Conservation (phyloP, 768 basidiomycete genomes). For the Termitomyces sp. region DNA sequence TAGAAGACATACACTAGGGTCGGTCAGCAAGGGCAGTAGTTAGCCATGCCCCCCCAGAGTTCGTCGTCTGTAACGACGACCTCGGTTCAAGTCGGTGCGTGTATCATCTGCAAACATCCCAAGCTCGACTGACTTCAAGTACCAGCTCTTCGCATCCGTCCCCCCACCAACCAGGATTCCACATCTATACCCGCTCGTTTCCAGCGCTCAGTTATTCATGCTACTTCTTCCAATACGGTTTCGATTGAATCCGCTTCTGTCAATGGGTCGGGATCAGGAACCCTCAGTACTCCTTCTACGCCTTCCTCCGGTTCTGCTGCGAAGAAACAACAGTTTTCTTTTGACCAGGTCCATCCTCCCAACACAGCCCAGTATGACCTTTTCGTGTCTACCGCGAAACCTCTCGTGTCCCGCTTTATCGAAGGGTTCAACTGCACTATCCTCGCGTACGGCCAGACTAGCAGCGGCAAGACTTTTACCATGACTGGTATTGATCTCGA, state of each 20-base stretch:
- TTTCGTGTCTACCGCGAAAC: slow-evolving; percentile 79
- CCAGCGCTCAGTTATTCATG: slow-evolving; percentile 84
- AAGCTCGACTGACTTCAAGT: slow-evolving; percentile 13
- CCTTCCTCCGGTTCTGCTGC: slow-evolving; percentile 37
- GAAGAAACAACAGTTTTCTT: slow-evolving; percentile 85
- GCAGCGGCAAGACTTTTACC: slow-evolving; percentile 94
- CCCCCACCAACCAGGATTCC: slow-evolving; percentile 78
- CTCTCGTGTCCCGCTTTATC: slow-evolving; percentile 80
- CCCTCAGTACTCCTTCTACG: slow-evolving; percentile 41
- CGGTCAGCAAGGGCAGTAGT: slow-evolving; percentile 24
- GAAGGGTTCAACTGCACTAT: slow-evolving; percentile 98
- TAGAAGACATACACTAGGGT: slow-evolving; percentile 14
- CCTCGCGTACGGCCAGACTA: slow-evolving; percentile 96
- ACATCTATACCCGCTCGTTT: slow-evolving; percentile 89
- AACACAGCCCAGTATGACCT: slow-evolving; percentile 79
- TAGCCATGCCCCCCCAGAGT: slow-evolving; percentile 69
- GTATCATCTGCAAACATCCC: background rate
- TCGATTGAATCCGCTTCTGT: slow-evolving; percentile 70
- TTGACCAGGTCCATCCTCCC: slow-evolving; percentile 93
- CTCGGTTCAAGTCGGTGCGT: slow-evolving; percentile 92
- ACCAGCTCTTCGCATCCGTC: slow-evolving; percentile 84
- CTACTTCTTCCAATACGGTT: slow-evolving; percentile 67
- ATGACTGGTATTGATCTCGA: slow-evolving; percentile 97
- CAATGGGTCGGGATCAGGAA: slow-evolving; percentile 42
- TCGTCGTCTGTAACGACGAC: slow-evolving; percentile 71